These are phyloP conservation scores for Fusarium metavorans DNA, from an alignment of 2,329 filamentous ascomycete genomes.

Conservation along the genomic window DNA sequence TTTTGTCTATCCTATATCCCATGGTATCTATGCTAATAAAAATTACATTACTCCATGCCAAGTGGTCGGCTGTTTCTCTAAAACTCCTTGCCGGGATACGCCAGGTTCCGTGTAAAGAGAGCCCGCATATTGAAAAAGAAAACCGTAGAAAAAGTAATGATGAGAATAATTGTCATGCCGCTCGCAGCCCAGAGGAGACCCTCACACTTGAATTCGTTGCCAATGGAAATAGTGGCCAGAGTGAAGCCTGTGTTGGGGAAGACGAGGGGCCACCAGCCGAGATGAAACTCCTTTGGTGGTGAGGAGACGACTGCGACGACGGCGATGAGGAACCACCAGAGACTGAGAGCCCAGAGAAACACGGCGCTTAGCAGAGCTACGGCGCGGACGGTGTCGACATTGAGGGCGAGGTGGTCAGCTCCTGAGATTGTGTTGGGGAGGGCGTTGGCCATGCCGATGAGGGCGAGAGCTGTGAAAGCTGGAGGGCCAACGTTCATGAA, in stretches of 20 bases:
- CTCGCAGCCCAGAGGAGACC: slow-evolving; percentile 61
- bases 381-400: slow-evolving; percentile 58
- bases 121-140: slow-evolving; percentile 59
- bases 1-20: slow-evolving; percentile 21
- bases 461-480: slow-evolving; percentile 76
- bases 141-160: slow-evolving; percentile 58
- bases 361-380: slow-evolving; percentile 63
- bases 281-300: slow-evolving; percentile 64
- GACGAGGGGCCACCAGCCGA: slow-evolving; percentile 74
- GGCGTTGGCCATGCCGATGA: slow-evolving; percentile 72
- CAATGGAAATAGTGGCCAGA: slow-evolving; percentile 67
- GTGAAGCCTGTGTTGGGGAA: slow-evolving; percentile 73
- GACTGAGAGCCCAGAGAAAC: slow-evolving; percentile 72
- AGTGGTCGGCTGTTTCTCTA: slow-evolving; percentile 59
- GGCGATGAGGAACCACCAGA: slow-evolving; percentile 67
- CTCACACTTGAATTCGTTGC: slow-evolving; percentile 59
- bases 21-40: not conserved
- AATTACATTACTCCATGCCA: slow-evolving; percentile 5
- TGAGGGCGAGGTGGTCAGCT: slow-evolving; percentile 56
- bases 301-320: slow-evolving; percentile 50
- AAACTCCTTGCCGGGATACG: slow-evolving; percentile 62
- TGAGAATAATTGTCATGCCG: slow-evolving; percentile 62
- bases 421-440: slow-evolving; percentile 59
- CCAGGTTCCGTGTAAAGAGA: slow-evolving; percentile 64
- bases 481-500: slow-evolving; percentile 84